phyloP scores from a whole-genome alignment of 768 basidiomycete species.

The Hortiboletus campestris region DNA sequence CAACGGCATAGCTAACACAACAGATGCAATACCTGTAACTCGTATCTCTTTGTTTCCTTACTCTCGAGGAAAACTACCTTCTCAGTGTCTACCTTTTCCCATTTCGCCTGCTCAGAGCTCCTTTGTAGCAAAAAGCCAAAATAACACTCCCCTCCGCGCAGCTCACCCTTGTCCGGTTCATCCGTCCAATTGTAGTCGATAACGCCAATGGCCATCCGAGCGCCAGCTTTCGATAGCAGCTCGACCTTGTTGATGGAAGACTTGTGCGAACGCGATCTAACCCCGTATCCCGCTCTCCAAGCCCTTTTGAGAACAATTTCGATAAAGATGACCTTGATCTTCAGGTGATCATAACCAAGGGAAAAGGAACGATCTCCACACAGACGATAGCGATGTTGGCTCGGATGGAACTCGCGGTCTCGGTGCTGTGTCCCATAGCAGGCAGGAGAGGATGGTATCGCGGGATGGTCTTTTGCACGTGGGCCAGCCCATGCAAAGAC shows the following conservation, averaged over 20 bases:
- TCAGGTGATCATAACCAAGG: conserved; percentile 3
- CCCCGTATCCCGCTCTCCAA: background rate
- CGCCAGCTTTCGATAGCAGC: background rate
- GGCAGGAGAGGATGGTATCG: conserved; percentile 4
- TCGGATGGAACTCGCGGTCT: background rate
- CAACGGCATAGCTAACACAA: background rate
- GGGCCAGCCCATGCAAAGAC: conserved; percentile 5
- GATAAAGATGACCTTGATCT: conserved; percentile 1
- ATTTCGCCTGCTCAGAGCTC: background rate
- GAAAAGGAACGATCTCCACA: conserved; percentile 2
- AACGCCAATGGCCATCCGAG: background rate
- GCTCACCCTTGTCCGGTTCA: background rate
- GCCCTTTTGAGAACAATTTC: background rate
- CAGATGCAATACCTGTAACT: background rate
- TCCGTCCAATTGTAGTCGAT: conserved; percentile 6
- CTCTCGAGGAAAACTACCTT: background rate
- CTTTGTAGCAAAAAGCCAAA: conserved; percentile 3
- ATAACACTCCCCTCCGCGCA: background rate
- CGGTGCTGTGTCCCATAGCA: background rate
- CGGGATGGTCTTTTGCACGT: background rate
- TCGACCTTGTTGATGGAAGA: background rate
- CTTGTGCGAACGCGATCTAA: background rate
- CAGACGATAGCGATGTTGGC: background rate
- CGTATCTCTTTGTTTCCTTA: background rate
- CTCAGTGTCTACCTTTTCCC: conserved; percentile 2